These are phyloP conservation scores for Arbutus unedo DNA, from an alignment of 148 eudicot species.

Conservation along the genomic window DNA sequence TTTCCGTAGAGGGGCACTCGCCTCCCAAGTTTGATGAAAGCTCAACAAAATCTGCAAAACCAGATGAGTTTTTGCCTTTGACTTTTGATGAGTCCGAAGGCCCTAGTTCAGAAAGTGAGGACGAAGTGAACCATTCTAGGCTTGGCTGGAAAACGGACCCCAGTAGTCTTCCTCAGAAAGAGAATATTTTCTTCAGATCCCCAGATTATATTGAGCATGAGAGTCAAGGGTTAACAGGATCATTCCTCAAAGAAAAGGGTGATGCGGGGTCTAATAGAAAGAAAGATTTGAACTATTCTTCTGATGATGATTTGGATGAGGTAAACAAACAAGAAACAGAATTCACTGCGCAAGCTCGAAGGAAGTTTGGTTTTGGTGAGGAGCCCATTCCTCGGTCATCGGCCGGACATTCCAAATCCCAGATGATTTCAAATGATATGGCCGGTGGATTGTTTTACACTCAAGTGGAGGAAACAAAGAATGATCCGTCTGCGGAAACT, in stretches of 20 bases:
- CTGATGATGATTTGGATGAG: slow-evolving; percentile 25
- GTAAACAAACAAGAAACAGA: slow-evolving; percentile 20
- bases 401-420: slow-evolving; percentile 10
- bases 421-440: slow-evolving; percentile 25
- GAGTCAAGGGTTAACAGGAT: slow-evolving; percentile 15
- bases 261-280: slow-evolving; percentile 21
- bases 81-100: slow-evolving; percentile 62
- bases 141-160: slow-evolving; percentile 20
- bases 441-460: slow-evolving; percentile 15
- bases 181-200: slow-evolving; percentile 16
- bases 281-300: slow-evolving; percentile 12
- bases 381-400: slow-evolving; percentile 19
- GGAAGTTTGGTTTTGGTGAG: slow-evolving; percentile 22
- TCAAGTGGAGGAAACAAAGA: slow-evolving; percentile 16
- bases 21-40: slow-evolving; percentile 43
- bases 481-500: slow-evolving; percentile 25
- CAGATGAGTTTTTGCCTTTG: slow-evolving; percentile 39
- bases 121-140: slow-evolving; percentile 31
- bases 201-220: slow-evolving; percentile 15
- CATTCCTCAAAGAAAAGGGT: slow-evolving; percentile 16
- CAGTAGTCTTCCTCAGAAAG: slow-evolving; percentile 14
- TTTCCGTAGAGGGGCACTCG: slow-evolving; percentile 21
- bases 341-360: slow-evolving; percentile 17
- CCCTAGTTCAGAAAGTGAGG: slow-evolving; percentile 55
- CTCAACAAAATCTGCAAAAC: slow-evolving; percentile 29